Evolutionary conservation across 169 alveolate genomes (phyloP).

Genomic region (Plasmodium vivax): DNA sequence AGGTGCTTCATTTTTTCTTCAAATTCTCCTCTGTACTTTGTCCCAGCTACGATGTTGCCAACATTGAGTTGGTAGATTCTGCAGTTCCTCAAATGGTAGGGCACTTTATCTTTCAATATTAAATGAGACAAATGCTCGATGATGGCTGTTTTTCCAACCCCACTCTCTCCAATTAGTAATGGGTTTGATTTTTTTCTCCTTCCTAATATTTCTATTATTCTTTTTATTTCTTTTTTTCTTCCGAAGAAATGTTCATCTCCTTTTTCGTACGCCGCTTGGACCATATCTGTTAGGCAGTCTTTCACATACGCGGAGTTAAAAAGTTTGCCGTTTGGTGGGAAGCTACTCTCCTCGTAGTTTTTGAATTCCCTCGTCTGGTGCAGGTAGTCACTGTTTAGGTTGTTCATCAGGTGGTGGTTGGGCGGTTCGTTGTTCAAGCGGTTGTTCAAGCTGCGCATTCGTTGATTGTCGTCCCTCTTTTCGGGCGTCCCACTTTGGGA

Average conservation of each 20-base stretch:
- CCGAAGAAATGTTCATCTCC: conserved; percentile 71
- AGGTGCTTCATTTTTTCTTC: conserved; percentile 90
- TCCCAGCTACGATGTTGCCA: conserved; percentile 87
- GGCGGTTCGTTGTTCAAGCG: not conserved
- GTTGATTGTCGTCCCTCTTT: not conserved
- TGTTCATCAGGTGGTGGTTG: conserved; percentile 4
- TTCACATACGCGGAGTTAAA: conserved; percentile 26
- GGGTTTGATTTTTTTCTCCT: conserved; percentile 87
- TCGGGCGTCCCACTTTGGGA: not conserved
- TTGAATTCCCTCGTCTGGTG: conserved; percentile 33
- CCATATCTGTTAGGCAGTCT: conserved; percentile 55
- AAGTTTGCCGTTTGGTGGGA: conserved; percentile 17
- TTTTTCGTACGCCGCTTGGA: conserved; percentile 46
- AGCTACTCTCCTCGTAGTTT: conserved; percentile 30
- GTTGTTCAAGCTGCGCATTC: not conserved
- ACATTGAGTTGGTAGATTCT: conserved; percentile 78
- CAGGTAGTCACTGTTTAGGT: conserved; percentile 40
- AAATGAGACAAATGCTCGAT: conserved; percentile 76
- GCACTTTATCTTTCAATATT: conserved; percentile 67
- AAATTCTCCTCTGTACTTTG: conserved; percentile 92
- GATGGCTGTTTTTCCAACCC: conserved; percentile 82
- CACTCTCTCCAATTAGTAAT: conserved; percentile 79
- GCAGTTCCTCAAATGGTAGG: conserved; percentile 77
- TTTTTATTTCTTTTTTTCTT: conserved; percentile 81
- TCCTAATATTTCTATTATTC: conserved; percentile 84